A percentile compares a stretch with the other conserved stretches of the same genome.
Evolutionary conservation across 169 alveolate genomes (phyloP).

Genomic region (Eimeria sp.): DNA sequence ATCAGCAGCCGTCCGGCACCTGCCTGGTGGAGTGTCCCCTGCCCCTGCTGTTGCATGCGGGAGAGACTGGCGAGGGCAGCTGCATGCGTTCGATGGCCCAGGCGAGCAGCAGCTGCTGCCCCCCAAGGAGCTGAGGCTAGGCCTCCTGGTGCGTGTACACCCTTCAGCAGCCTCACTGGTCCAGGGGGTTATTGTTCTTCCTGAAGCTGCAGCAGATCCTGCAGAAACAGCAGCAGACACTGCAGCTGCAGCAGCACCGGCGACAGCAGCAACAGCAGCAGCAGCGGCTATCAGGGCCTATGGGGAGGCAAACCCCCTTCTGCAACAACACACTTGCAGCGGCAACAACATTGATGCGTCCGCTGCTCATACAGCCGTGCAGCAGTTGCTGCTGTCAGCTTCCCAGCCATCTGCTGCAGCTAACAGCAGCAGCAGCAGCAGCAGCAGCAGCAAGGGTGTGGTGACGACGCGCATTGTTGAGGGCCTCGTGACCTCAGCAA

Average conservation of each 20-base stretch:
- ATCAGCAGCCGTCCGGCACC: slow-evolving; percentile 63
- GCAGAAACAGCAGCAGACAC: slow-evolving; percentile 2
- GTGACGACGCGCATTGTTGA: slow-evolving; percentile 16
- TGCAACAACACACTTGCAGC: not conserved
- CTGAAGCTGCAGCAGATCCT: slow-evolving; percentile 39
- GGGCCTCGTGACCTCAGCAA: slow-evolving; percentile 25
- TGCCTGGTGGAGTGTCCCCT: slow-evolving; percentile 10
- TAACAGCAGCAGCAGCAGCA: slow-evolving; percentile 34
- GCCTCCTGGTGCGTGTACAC: slow-evolving; percentile 70
- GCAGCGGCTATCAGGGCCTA: not conserved
- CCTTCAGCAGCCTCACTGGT: slow-evolving; percentile 64
- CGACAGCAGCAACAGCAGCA: not conserved
- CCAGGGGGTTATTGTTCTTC: slow-evolving; percentile 18
- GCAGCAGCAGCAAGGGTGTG: slow-evolving; percentile 20
- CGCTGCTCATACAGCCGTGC: slow-evolving; percentile 21
- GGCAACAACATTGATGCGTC: slow-evolving; percentile 11
- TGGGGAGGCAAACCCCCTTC: not conserved
- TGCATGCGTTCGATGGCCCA: not conserved
- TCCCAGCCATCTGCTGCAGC: not conserved
- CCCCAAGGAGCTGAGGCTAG: slow-evolving; percentile 62
- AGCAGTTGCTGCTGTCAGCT: not conserved
- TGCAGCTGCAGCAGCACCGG: not conserved
- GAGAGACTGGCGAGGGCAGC: slow-evolving; percentile 37
- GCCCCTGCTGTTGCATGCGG: slow-evolving; percentile 17
- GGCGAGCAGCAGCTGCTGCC: slow-evolving; percentile 32